phyloP scores from a whole-genome alignment of 441 rosid genomes.

The Heliophila coronopifolia region DNA sequence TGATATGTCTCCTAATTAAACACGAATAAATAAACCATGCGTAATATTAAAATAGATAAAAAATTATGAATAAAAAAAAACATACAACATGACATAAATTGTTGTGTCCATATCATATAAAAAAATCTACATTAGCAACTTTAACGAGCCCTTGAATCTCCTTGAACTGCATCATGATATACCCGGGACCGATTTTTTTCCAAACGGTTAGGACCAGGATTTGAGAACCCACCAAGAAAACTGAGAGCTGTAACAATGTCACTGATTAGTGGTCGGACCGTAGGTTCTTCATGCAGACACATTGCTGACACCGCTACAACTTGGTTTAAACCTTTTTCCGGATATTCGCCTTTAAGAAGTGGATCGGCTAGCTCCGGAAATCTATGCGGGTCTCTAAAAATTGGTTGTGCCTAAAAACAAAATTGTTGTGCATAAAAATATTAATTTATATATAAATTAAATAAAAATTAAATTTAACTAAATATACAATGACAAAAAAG shows the following conservation, averaged over 20 bases:
- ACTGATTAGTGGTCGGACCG: slow-evolving; percentile 52
- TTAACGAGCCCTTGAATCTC: slow-evolving; percentile 39
- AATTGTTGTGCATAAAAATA: no score
- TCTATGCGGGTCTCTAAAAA: slow-evolving; percentile 47
- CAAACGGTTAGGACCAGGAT: not conserved
- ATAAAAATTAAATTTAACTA: no score
- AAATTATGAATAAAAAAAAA: not conserved
- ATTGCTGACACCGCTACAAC: slow-evolving; percentile 70
- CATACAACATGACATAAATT: not conserved
- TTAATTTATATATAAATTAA: no score
- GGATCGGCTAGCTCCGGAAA: slow-evolving; percentile 55
- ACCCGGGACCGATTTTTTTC: slow-evolving; percentile 29
- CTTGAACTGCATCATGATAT: slow-evolving; percentile 47
- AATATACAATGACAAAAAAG: no score
- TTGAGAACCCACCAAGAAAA: slow-evolving; percentile 33
- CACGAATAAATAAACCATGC: no score
- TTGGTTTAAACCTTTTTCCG: slow-evolving; percentile 48
- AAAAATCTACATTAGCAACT: not conserved
- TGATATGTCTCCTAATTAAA: no score
- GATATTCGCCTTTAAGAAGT: slow-evolving; percentile 36
- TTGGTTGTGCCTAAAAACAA: slow-evolving; percentile 52
- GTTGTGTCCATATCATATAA: not conserved
- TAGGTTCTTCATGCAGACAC: slow-evolving; percentile 67
- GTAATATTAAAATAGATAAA: no score
- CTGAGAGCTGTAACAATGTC: slow-evolving; percentile 63